These are phyloP conservation scores for Litchi chinensis DNA, from an alignment of 345 rosid genomes.

Conservation along the genomic window DNA sequence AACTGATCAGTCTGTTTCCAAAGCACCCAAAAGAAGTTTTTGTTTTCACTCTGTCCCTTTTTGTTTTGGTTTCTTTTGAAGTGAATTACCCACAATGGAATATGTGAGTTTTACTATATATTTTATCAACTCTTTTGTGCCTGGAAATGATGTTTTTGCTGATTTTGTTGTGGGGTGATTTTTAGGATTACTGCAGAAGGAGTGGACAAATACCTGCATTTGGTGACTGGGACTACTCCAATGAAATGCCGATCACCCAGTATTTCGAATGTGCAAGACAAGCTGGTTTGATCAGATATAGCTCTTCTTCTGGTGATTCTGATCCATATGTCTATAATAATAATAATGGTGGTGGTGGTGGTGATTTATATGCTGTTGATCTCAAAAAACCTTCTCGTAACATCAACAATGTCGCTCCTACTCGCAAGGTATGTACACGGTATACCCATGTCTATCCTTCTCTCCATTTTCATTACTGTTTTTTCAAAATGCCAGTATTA, in stretches of 20 bases:
- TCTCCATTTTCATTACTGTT: no score
- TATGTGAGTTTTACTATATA: slow-evolving; percentile 17
- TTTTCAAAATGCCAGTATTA: no score
- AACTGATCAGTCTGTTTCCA: neutral
- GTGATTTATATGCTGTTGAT: slow-evolving; percentile 40
- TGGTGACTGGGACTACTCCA: slow-evolving; percentile 89
- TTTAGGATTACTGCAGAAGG: slow-evolving; percentile 47
- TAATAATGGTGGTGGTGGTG: neutral
- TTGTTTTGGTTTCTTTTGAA: neutral
- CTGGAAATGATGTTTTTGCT: neutral
- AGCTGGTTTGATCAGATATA: slow-evolving; percentile 73
- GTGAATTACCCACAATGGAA: slow-evolving; percentile 17
- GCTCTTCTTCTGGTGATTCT: slow-evolving; percentile 70
- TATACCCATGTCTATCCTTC: neutral
- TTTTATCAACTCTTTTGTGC: neutral
- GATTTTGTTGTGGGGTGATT: neutral
- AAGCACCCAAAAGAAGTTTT: no score
- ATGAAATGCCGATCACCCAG: slow-evolving; percentile 88
- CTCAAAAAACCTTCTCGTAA: slow-evolving; percentile 25
- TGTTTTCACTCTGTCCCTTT: neutral
- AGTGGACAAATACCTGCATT: slow-evolving; percentile 89
- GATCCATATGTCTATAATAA: slow-evolving; percentile 22
- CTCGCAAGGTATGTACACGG: slow-evolving; percentile 39
- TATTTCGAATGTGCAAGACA: slow-evolving; percentile 90
- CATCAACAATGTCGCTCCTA: slow-evolving; percentile 19